Evolutionary conservation across 306 rosid genomes (phyloP).

Genomic region (Quercus dentata): DNA sequence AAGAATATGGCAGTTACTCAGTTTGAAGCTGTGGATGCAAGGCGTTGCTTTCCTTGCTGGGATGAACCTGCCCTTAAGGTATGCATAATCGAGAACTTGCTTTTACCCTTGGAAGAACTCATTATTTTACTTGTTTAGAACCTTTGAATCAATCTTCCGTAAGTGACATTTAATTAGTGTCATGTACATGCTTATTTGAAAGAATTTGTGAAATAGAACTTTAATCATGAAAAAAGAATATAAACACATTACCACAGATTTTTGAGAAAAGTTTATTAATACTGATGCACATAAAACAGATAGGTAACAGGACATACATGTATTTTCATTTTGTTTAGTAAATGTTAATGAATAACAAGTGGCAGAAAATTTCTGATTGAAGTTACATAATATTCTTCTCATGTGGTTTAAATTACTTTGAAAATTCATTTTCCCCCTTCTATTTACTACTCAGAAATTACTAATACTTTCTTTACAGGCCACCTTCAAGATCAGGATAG

Average conservation of each 20-base stretch:
- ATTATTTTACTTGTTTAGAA: background rate
- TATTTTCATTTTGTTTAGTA: no score
- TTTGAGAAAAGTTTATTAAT: background rate
- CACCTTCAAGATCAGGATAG: conserved; percentile 51
- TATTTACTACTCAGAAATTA: background rate
- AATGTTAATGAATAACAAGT: no score
- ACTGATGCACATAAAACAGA: no score
- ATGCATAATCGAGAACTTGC: background rate
- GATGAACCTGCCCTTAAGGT: conserved; percentile 76
- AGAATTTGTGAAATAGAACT: background rate
- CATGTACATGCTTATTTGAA: background rate
- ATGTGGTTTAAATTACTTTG: background rate
- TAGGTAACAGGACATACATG: no score
- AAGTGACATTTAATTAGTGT: no score
- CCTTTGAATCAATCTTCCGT: background rate
- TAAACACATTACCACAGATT: background rate
- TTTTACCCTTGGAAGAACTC: background rate
- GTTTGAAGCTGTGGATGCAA: conserved; percentile 64
- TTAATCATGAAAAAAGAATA: background rate
- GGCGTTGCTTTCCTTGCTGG: conserved; percentile 74
- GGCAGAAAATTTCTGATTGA: no score
- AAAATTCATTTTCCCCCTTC: background rate
- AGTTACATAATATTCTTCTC: background rate
- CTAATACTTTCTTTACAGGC: conserved; percentile 37
- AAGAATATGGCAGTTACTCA: conserved; percentile 67